Evolutionary conservation across 352 stramenopile genomes (phyloP).

Genomic region (Phytophthora capsici): DNA sequence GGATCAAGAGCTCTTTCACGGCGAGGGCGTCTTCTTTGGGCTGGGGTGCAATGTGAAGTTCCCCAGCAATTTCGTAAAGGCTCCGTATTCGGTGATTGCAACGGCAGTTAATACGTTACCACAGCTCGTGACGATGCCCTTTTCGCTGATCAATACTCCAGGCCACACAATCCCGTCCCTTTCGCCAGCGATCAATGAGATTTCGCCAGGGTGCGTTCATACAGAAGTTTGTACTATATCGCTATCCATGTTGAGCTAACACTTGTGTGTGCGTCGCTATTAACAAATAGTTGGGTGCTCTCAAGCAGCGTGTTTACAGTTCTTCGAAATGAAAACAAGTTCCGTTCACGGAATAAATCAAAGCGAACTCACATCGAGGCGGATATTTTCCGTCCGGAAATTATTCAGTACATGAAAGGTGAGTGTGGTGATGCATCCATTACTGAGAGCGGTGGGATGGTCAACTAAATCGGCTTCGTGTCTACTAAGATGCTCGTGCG

Average conservation of each 20-base stretch:
- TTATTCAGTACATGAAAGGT: constrained; percentile 85
- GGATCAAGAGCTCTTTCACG: constrained; percentile 91
- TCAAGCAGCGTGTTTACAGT: constrained; percentile 91
- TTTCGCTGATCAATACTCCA: constrained; percentile 77
- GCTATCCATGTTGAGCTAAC: neutral
- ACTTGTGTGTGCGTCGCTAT: neutral
- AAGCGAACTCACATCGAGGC: constrained; percentile 68
- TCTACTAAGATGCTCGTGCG: constrained; percentile 45
- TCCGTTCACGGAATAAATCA: constrained; percentile 78
- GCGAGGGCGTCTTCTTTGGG: constrained; percentile 97
- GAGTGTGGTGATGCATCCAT: neutral
- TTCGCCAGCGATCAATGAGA: constrained; percentile 85
- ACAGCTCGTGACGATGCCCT: constrained; percentile 87
- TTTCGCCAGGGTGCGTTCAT: constrained; percentile 66
- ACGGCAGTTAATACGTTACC: constrained; percentile 92
- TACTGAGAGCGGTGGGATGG: neutral
- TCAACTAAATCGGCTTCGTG: constrained; percentile 4
- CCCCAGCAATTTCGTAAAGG: constrained; percentile 91
- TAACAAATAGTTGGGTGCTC: constrained; percentile 85
- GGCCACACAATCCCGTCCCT: constrained; percentile 79
- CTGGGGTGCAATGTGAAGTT: constrained; percentile 95
- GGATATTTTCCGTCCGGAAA: constrained; percentile 75
- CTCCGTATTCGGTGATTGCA: constrained; percentile 95
- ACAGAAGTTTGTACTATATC: neutral
- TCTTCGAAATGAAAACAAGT: constrained; percentile 91